A percentile compares a stretch with the other conserved stretches of the same genome.
phyloP scores from a whole-genome alignment of 768 basidiomycete species.

The Lentinula edodes region DNA sequence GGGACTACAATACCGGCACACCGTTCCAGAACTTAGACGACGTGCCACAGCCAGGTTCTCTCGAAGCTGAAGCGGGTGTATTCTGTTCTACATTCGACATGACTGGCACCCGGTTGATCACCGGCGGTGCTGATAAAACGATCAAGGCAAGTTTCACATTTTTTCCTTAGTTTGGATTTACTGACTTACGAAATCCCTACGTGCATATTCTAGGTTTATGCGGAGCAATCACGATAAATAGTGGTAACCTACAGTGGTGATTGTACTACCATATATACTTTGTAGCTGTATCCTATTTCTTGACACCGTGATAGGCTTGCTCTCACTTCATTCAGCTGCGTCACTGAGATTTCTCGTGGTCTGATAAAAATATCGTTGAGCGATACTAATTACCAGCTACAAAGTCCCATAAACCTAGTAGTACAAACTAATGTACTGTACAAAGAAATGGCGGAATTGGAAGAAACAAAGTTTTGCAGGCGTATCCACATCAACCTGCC shows the following conservation, averaged over 20 bases:
- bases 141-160: constrained; percentile 69
- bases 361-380: neutral
- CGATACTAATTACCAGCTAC: too few relatives aligned
- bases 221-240: constrained; percentile 52
- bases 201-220: constrained; percentile 44
- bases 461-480: too few relatives aligned
- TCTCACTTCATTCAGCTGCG: neutral
- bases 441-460: too few relatives aligned
- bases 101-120: constrained; percentile 91
- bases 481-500: constrained; percentile 32
- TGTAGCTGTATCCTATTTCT: neutral
- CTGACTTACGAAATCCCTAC: neutral
- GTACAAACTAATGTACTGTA: too few relatives aligned
- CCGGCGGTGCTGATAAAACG: constrained; percentile 97
- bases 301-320: neutral
- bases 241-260: constrained; percentile 15
- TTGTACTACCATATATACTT: constrained; percentile 7
- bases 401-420: too few relatives aligned
- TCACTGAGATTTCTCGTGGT: too few relatives aligned
- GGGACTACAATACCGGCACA: constrained; percentile 93
- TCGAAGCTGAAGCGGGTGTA: constrained; percentile 95
- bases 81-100: constrained; percentile 97
- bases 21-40: constrained; percentile 95
- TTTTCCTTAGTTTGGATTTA: neutral
- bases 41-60: constrained; percentile 93